A percentile compares a stretch with the other conserved stretches of the same genome.
phyloP scores from a whole-genome alignment of 805 yeast genomes.

The Trichomonascus vanleenenianus region DNA sequence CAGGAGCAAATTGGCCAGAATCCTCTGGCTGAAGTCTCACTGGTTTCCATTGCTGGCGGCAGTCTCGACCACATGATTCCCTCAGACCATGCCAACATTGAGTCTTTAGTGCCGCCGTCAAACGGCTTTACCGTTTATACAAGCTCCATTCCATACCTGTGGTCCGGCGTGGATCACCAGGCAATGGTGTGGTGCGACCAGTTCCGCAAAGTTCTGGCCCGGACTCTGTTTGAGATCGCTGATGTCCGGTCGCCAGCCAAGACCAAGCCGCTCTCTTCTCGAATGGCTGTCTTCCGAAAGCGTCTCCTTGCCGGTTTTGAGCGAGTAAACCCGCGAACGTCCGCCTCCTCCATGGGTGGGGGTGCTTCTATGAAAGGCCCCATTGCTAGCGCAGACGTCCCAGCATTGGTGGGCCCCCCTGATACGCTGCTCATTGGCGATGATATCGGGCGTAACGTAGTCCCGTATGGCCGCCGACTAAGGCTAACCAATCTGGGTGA shows the following conservation, averaged over 20 bases:
- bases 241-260: conserved; percentile 34
- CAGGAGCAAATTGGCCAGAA: conserved; percentile 30
- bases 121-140: conserved; percentile 80
- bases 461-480: conserved; percentile 8
- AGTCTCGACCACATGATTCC: conserved; percentile 69
- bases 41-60: conserved; percentile 86
- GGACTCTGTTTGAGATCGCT: conserved; percentile 40
- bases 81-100: conserved; percentile 74
- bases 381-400: conserved; percentile 16
- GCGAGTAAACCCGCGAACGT: conserved; percentile 5
- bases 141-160: conserved; percentile 77
- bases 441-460: conserved; percentile 8
- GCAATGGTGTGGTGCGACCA: conserved; percentile 96
- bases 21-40: conserved; percentile 48
- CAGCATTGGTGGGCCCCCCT: conserved; percentile 7
- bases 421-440: conserved; percentile 17
- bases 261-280: conserved; percentile 43
- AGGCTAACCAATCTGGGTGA: conserved; percentile 2
- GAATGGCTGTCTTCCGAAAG: conserved; percentile 53
- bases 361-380: too few species aligned
- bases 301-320: conserved; percentile 54
- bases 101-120: conserved; percentile 56
- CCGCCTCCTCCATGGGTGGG: conserved; percentile 24
- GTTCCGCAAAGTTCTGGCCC: conserved; percentile 53
- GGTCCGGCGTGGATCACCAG: conserved; percentile 89